Percentiles rank a stretch among this genome's conserved stretches.
phyloP scores from a whole-genome alignment of 1,284 basidiomycete genomes.

The Coniophora puteana region DNA sequence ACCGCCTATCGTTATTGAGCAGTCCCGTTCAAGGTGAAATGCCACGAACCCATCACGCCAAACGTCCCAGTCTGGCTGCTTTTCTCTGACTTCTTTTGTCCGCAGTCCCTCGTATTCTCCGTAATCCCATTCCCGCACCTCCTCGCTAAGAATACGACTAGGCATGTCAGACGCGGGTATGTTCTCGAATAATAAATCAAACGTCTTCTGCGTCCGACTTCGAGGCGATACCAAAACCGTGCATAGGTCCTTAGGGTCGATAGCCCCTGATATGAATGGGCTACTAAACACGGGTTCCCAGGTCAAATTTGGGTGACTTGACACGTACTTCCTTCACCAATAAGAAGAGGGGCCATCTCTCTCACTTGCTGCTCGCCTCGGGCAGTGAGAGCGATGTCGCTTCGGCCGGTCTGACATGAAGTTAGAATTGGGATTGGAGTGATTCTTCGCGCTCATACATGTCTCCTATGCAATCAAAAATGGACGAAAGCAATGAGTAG shows the following conservation, averaged over 20 bases:
- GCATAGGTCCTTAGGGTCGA: slow-evolving; percentile 80
- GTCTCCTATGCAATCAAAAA: slow-evolving; percentile 49
- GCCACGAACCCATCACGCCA: slow-evolving; percentile 73
- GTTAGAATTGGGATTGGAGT: background rate
- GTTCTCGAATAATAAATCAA: slow-evolving; percentile 73
- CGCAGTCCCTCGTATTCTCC: slow-evolving; percentile 86
- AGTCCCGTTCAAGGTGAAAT: background rate
- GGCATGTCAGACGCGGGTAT: slow-evolving; percentile 47
- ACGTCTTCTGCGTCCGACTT: slow-evolving; percentile 79
- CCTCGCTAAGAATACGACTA: slow-evolving; percentile 57
- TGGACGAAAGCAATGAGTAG: no score
- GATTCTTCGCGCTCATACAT: slow-evolving; percentile 63
- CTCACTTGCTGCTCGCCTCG: slow-evolving; percentile 76
- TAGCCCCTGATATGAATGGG: slow-evolving; percentile 47
- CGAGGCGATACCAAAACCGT: slow-evolving; percentile 83
- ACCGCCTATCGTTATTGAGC: background rate
- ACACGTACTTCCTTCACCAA: slow-evolving; percentile 76
- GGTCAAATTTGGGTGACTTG: no score
- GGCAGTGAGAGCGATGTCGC: slow-evolving; percentile 85
- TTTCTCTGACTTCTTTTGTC: slow-evolving; percentile 68
- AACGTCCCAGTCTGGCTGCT: slow-evolving; percentile 70
- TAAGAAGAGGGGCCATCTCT: slow-evolving; percentile 59
- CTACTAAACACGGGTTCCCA: slow-evolving; percentile 7
- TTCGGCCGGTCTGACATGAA: slow-evolving; percentile 69
- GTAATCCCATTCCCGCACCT: slow-evolving; percentile 85